Evolutionary conservation across 768 basidiomycete species (phyloP), one percentile per base, ranked within the genome.

Genomic region (Lactarius akahatsu): DNA sequence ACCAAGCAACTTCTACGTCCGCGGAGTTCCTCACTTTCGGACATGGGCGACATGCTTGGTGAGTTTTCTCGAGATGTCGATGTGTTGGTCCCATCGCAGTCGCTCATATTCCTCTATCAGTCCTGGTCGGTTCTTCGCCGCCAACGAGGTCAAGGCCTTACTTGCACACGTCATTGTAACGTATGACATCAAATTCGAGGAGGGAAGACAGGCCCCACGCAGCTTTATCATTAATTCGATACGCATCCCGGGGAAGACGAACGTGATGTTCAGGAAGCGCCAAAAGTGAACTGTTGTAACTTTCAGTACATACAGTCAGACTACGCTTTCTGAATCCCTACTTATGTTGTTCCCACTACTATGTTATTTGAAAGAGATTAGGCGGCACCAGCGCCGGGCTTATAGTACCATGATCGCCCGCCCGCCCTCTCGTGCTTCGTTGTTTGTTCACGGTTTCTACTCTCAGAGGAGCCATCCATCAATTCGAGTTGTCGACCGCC

Each of bases 1-100:
- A 75, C 32, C 75, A 75, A 61, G 64, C 72, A 16, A 69, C 71
- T 11, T 59, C 70, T 72, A 70, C 73, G 61, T 60, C 74, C 66
- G 15, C 71, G 18, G 69, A 76, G 20, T 77, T 76, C 64, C 63
- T 82, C 26, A 56, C 78, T 74, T 70, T 72, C 41, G 73, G 69
- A 18, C 61, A 71, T 47, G 76, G 76, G 8, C 67, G 69, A 34
- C 75, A 75, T 43, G 69, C 73, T 0, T 76, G 76, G 76, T 74
- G 50, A 23, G 75, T 23, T 9, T 4, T 9, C 47, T 52, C 26
- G 50, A 36, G 43, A 2, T 9, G 15, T 40, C 15, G n/a, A n/a
- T n/a, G 38, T 40, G 0, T 40, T 3, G 38, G 38, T 3, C 36
- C 18, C 8, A 18, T n/a, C 5, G 45, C 18, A 41, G n/a, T 11